A percentile compares a stretch with the other conserved stretches of the same genome.
These are phyloP conservation scores for Alectoria sarmentosa DNA, from an alignment of 495 filamentous ascomycete species.

Conservation along the genomic window DNA sequence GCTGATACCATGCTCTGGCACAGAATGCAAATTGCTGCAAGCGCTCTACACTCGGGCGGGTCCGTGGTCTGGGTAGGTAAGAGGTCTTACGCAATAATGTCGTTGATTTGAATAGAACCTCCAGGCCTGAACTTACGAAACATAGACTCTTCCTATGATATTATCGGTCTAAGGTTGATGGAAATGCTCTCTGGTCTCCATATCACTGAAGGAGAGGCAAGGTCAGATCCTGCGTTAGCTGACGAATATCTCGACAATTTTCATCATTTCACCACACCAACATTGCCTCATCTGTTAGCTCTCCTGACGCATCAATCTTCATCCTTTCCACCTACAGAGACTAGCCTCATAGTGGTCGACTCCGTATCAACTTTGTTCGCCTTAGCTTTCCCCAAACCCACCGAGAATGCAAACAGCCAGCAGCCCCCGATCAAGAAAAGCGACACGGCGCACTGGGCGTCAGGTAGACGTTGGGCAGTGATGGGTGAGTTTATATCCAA, in stretches of 20 bases:
- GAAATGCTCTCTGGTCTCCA: conserved; percentile 28
- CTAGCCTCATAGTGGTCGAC: conserved; percentile 67
- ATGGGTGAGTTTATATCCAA: conserved; percentile 48
- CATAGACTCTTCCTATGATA: conserved; percentile 43
- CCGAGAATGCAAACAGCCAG: conserved; percentile 18
- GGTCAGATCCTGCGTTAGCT: conserved; percentile 8
- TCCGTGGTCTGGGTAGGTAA: conserved; percentile 83
- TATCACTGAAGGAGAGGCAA: conserved; percentile 4
- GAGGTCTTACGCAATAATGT: conserved; percentile 27
- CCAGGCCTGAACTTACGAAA: neutral
- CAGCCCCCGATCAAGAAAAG: conserved; percentile 30
- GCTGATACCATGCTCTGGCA: conserved; percentile 6
- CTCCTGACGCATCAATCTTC: conserved; percentile 57
- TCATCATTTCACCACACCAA: conserved; percentile 42
- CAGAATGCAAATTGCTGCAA: conserved; percentile 64
- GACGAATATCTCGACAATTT: conserved; percentile 31
- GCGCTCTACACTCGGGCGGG: conserved; percentile 52
- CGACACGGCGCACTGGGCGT: conserved; percentile 46
- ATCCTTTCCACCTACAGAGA: conserved; percentile 50
- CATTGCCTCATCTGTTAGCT: conserved; percentile 70
- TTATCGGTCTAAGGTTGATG: conserved; percentile 37
- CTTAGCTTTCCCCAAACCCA: conserved; percentile 56
- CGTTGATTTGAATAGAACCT: neutral
- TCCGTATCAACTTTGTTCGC: conserved; percentile 67
- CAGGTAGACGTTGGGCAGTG: conserved; percentile 55